Percentiles rank a stretch among this genome's conserved stretches.
Conservation (phyloP, 768 basidiomycete species). For the Royoungia palumana region DNA sequence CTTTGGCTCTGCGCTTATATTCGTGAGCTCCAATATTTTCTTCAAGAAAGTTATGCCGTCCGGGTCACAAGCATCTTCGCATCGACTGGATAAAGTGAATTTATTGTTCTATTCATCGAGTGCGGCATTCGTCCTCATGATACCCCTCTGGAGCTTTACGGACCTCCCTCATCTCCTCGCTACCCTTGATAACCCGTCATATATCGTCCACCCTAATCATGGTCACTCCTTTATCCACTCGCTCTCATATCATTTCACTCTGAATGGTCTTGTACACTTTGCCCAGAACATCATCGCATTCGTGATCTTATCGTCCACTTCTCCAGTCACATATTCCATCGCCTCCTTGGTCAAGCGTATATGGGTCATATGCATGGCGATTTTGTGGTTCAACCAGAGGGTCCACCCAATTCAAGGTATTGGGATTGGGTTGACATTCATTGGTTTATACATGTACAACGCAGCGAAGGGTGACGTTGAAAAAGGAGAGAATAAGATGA, state of each 20-base stretch:
- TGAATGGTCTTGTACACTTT: constrained; percentile 96
- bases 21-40: constrained; percentile 97
- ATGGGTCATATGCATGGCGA: constrained; percentile 95
- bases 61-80: constrained; percentile 45
- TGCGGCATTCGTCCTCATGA: constrained; percentile 93
- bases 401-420: constrained; percentile 81
- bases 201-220: constrained; percentile 44
- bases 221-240: constrained; percentile 54
- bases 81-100: constrained; percentile 96
- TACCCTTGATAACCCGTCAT: constrained; percentile 35
- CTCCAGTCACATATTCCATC: constrained; percentile 98
- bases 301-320: constrained; percentile 90
- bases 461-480: constrained; percentile 90
- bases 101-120: constrained; percentile 90
- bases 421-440: constrained; percentile 89
- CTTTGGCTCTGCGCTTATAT: constrained; percentile 94
- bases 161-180: constrained; percentile 73
- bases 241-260: constrained; percentile 77
- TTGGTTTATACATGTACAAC: constrained; percentile 95
- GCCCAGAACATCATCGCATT: constrained; percentile 98
- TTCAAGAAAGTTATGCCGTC: constrained; percentile 97
- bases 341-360: constrained; percentile 98
- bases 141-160: constrained; percentile 90
- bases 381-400: constrained; percentile 91
- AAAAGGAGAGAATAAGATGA: constrained; percentile 85